A percentile compares a stretch with the other conserved stretches of the same genome.
These are phyloP conservation scores for Yamadazyma aaseri DNA, from an alignment of 1,139 yeast genomes.

Conservation along the genomic window DNA sequence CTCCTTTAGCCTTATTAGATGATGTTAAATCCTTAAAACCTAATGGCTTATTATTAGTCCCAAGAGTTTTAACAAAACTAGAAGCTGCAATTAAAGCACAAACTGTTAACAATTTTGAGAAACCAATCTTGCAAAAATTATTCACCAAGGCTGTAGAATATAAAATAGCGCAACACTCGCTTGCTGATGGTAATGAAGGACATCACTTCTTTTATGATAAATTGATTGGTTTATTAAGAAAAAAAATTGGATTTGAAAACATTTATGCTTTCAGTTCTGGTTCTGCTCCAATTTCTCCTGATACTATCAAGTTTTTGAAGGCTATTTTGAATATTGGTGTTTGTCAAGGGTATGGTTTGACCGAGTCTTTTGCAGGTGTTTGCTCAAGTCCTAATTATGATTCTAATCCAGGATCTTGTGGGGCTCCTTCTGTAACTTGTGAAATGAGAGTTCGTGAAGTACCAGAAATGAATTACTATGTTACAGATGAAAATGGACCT, in stretches of 20 bases:
- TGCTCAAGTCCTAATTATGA: conserved; percentile 42
- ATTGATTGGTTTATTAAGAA: conserved; percentile 50
- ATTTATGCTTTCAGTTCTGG: conserved; percentile 51
- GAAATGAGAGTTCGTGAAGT: conserved; percentile 65
- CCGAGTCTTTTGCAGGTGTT: conserved; percentile 72
- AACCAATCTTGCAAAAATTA: conserved; percentile 25
- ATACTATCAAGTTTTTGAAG: conserved; percentile 59
- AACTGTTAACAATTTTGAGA: conserved; percentile 40
- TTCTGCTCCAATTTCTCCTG: conserved; percentile 71
- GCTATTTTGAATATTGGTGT: conserved; percentile 60
- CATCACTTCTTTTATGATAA: conserved; percentile 45
- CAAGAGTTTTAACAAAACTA: conserved; percentile 62
- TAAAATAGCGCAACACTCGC: conserved; percentile 31
- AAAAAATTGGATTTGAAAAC: conserved; percentile 57
- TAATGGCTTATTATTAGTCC: conserved; percentile 54
- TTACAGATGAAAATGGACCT: conserved; percentile 42
- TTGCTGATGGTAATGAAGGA: conserved; percentile 29
- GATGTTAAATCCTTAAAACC: conserved; percentile 60
- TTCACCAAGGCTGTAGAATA: conserved; percentile 30
- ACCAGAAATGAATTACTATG: conserved; percentile 64
- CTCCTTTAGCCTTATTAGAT: conserved; percentile 49
- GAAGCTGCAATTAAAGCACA: conserved; percentile 51
- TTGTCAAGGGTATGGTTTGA: conserved; percentile 74
- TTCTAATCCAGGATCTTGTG: conserved; percentile 61
- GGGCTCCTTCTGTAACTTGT: conserved; percentile 50